Base-by-base conservation (phyloP, 169 alveolate species). In the Eimeria zaria region DNA sequence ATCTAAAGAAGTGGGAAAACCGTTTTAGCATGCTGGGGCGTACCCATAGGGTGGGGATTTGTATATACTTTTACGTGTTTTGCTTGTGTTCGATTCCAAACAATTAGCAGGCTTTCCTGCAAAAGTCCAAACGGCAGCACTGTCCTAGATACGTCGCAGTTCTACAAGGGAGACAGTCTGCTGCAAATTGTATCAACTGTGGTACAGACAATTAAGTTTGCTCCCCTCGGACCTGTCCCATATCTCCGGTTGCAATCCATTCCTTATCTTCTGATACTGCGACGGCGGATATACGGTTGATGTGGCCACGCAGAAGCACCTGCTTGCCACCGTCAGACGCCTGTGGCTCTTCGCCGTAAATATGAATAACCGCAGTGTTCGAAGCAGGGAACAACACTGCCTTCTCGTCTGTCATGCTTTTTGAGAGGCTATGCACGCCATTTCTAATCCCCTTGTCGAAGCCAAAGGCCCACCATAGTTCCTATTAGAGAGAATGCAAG, bases 51-150 rank as follows among this genome's bases (percentile, higher is more conserved):
- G 92, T 98, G 98, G 60, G 99, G 99, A 53, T 98, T 97, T 89
- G 98, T 96, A 83, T 97, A 98, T 5, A 99, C 98, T 87, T 98
- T 97, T 73, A 96, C 98, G 27, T 98, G 99, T 20, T 98, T 96
- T 11, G 99, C 99, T 5, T 98, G 97, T 51, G 96, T 96, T 41
- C 99, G 97, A 85, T 98, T 99, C 99, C 99, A 98, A 1, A 98
- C 98, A 41, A 98, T 98, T 33, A 98, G 97, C 97, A 98, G 97
- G 58, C 98, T 97, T 71, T 98, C 98, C 97, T 96, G 98, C 5
- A 98, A 98, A 67, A 6, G 60, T 11, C 20, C 62, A 41, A 76
- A 48, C 33, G 36, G 39, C 55, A 41, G 60, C 64, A 44, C 46
- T 44, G 64, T 11, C 39, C 41, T 12, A 76, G 46, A 6, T 24